These are phyloP conservation scores for Suhomyces bolitotheri DNA, from an alignment of 1,139 yeast genomes.

Conservation along the genomic window DNA sequence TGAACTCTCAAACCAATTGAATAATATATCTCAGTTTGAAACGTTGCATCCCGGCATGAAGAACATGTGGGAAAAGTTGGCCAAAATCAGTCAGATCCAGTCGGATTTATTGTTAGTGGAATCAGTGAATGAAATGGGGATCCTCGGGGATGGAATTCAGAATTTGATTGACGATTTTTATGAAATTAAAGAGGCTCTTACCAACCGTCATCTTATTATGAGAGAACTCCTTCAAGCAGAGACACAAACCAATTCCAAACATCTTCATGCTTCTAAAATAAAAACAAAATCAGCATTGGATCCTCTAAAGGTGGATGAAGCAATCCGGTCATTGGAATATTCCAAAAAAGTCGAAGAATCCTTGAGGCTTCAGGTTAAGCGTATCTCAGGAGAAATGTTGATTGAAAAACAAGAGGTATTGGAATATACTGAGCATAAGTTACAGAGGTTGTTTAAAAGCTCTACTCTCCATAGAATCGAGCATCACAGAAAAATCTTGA, in stretches of 20 bases:
- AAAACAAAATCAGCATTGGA: constrained; percentile 75
- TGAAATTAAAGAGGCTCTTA: constrained; percentile 86
- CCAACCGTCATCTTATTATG: constrained; percentile 90
- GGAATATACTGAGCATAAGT: constrained; percentile 54
- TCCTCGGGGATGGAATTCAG: constrained; percentile 73
- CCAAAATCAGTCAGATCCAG: constrained; percentile 64
- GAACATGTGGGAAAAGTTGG: constrained; percentile 78
- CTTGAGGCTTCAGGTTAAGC: constrained; percentile 68
- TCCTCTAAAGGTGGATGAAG: constrained; percentile 89
- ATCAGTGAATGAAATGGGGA: constrained; percentile 72
- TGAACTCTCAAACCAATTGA: constrained; percentile 65
- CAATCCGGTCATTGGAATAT: constrained; percentile 72
- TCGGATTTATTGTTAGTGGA: constrained; percentile 79
- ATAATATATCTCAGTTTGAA: constrained; percentile 52
- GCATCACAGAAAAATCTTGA: constrained; percentile 78
- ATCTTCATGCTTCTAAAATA: constrained; percentile 70
- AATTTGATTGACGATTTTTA: constrained; percentile 73
- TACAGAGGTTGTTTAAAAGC: constrained; percentile 56
- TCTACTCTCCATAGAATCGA: constrained; percentile 75
- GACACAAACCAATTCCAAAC: constrained; percentile 66
- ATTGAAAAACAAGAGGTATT: constrained; percentile 64
- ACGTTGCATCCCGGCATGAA: constrained; percentile 62
- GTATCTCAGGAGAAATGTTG: constrained; percentile 85
- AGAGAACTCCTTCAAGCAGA: constrained; percentile 84
- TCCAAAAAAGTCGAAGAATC: constrained; percentile 81